These are phyloP conservation scores for Lentinus brumalis DNA, from an alignment of 768 basidiomycete genomes.

Conservation along the genomic window DNA sequence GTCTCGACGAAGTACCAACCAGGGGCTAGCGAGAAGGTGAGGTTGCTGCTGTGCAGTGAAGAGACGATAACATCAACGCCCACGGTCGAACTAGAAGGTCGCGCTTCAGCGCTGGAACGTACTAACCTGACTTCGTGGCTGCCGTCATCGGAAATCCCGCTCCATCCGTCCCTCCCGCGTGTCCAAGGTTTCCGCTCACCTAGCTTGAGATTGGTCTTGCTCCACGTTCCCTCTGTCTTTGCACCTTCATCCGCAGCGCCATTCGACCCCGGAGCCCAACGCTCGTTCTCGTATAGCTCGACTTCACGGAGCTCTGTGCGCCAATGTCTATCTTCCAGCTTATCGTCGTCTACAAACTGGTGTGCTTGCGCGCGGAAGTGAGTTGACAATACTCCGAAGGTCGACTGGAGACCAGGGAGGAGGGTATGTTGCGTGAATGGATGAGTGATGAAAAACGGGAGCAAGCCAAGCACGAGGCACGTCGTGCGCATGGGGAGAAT, in stretches of 20 bases:
- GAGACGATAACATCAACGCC: not conserved
- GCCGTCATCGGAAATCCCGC: constrained; percentile 47
- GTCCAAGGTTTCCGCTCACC: constrained; percentile 70
- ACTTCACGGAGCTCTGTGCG: constrained; percentile 63
- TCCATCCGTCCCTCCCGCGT: constrained; percentile 71
- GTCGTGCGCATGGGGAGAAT: constrained; percentile 43
- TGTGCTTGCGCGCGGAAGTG: constrained; percentile 24
- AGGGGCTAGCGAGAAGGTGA: constrained; percentile 74
- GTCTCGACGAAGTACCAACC: constrained; percentile 77
- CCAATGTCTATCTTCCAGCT: constrained; percentile 66
- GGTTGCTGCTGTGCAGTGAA: constrained; percentile 60
- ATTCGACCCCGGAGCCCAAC: constrained; percentile 40
- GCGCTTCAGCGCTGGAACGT: constrained; percentile 2
- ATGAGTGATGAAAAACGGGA: constrained; percentile 55
- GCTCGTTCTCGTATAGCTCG: constrained; percentile 82
- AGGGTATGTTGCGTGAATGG: constrained; percentile 40
- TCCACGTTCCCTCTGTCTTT: constrained; percentile 35
- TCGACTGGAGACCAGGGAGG: constrained; percentile 34
- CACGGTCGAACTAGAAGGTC: not conserved
- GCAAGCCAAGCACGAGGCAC: constrained; percentile 53
- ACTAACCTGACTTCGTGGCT: constrained; percentile 67
- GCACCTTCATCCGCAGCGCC: constrained; percentile 20
- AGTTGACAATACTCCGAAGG: constrained; percentile 18
- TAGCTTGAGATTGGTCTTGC: constrained; percentile 37
- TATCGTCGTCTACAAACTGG: constrained; percentile 61